Evolutionary conservation across 352 stramenopile species (phyloP).

Genomic region (Globisporangium abappressorium): DNA sequence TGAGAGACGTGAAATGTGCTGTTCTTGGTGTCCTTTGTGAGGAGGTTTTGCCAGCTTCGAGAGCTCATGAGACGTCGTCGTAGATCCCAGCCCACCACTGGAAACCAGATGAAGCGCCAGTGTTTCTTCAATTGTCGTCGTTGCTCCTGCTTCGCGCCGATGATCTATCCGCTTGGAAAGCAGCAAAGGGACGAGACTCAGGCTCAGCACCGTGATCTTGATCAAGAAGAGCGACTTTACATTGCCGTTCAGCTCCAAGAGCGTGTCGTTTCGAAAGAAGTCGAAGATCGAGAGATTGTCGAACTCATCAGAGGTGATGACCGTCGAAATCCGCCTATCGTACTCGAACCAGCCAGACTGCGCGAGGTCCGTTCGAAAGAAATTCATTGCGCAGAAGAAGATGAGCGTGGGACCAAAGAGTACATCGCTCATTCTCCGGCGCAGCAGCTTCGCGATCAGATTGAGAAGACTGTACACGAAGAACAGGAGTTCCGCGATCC

Average conservation of each 20-base stretch:
- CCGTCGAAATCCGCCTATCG: not conserved
- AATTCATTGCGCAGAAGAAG: slow-evolving; percentile 17
- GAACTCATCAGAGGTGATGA: not conserved
- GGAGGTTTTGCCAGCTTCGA: not conserved
- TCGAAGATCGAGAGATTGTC: not conserved
- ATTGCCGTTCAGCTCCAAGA: slow-evolving; percentile 13
- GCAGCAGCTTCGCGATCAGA: slow-evolving; percentile 11
- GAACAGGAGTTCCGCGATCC: slow-evolving; percentile 24
- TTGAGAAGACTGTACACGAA: slow-evolving; percentile 28
- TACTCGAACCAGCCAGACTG: slow-evolving; percentile 5
- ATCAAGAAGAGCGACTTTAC: slow-evolving; percentile 12
- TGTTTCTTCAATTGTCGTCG: not conserved
- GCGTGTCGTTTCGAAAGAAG: not conserved
- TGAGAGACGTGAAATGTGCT: not conserved
- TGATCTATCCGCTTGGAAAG: not conserved
- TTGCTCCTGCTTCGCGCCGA: no score
- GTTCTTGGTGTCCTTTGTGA: not conserved
- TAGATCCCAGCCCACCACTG: slow-evolving; percentile 7
- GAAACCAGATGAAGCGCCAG: slow-evolving; percentile 6
- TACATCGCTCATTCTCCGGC: slow-evolving; percentile 23
- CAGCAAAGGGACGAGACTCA: slow-evolving; percentile 13
- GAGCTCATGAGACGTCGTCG: no score
- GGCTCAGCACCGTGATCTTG: slow-evolving; percentile 1
- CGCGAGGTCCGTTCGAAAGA: not conserved
- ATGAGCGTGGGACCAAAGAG: slow-evolving; percentile 24